Conservation (phyloP, 169 alveolate genomes). For the Perkinsus olseni region DNA sequence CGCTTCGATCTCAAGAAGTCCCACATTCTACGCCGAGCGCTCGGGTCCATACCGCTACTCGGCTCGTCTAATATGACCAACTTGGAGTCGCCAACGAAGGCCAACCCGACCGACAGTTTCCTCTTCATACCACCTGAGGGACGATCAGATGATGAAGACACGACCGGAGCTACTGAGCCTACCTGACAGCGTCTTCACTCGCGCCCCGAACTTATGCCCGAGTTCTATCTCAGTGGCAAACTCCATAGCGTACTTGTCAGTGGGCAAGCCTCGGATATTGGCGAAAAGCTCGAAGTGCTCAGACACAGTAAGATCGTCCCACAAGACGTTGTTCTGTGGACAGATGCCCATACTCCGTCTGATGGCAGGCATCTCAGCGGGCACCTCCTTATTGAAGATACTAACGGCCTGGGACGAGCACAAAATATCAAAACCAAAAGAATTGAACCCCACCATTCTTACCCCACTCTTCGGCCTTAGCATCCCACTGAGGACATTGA, state of each 20-base stretch:
- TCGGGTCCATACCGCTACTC: conserved; percentile 83
- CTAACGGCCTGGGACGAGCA: background rate
- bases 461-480: background rate
- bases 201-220: background rate
- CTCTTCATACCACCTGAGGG: conserved; percentile 51
- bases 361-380: background rate
- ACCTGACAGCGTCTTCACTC: background rate
- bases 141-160: background rate
- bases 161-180: too few relatives aligned
- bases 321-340: conserved; percentile 70
- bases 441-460: background rate
- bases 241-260: background rate
- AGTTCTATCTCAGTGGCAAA: background rate
- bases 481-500: conserved; percentile 10
- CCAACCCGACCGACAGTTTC: conserved; percentile 68
- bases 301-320: conserved; percentile 57
- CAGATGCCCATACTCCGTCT: conserved; percentile 58
- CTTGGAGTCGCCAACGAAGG: conserved; percentile 74
- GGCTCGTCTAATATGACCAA: conserved; percentile 81
- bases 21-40: conserved; percentile 75
- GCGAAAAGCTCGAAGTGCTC: conserved; percentile 48
- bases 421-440: background rate
- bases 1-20: conserved; percentile 59
- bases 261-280: conserved; percentile 7
- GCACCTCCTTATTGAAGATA: background rate